Base-by-base conservation (phyloP, 306 rosid species). In the Alnus glutinosa region DNA sequence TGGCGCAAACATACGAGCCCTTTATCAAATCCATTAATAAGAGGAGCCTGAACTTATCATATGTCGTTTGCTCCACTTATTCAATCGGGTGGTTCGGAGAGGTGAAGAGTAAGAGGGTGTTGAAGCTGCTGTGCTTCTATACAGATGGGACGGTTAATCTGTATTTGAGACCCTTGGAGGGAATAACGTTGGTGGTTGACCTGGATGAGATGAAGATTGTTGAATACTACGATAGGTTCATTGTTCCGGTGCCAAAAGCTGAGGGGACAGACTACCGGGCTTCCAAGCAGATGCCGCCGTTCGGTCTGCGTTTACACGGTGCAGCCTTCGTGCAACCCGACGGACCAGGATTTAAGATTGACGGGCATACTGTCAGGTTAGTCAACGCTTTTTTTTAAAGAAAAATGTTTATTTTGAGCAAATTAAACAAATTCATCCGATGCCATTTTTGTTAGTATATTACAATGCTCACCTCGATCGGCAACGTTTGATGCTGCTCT, bases 81-180 rank as follows among this genome's bases (percentile, higher is more conserved):
- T 16, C 87, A 50, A 63, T 67, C 5, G 87, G 89, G 4, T 84
- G 89, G 90, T 87, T 61, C 8, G 87, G 90, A 4, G 84, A 76
- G 68, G 68, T 19, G 4, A 57, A 13, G 55, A 62, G 63, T 9
- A 74, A 32, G 44, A 78, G 84, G 42, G 59, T 50, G 32, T 14
- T 76, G 13, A 86, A 78, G 18, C 14, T 84, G 1, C 70, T 61
- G 10, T 84, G 84, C 4, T 84, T 55, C 62, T 81, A 81, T 23
- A 71, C 70, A 23, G 71, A 83, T 1, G 85, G 76, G 16, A 83
- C 82, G 4, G 77, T 82, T 4, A 87, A 87, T 64, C 36, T 81
- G 70, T 84, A 75, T 18, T 39, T 84, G 80, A 81, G 83, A 55
- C 84, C 86, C 1, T 16, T 87, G 74, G 86, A 87, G 73, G 90